Evolutionary conservation across 1,284 basidiomycete species (phyloP).

Genomic region (Boletus sp.): DNA sequence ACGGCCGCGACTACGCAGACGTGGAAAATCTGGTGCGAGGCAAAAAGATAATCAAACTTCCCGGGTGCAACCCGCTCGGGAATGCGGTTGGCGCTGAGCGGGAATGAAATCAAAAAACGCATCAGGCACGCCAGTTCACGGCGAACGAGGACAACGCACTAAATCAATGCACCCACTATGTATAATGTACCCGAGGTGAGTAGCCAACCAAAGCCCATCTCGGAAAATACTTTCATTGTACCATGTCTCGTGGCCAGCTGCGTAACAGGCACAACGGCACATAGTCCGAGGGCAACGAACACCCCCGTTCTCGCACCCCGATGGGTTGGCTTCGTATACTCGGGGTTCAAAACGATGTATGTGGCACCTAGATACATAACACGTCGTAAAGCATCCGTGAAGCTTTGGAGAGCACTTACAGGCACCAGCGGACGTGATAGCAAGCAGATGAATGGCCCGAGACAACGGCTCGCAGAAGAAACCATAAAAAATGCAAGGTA

Average conservation of each 20-base stretch:
- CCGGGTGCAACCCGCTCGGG: constrained; percentile 81
- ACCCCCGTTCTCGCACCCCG: constrained; percentile 76
- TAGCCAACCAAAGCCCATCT: constrained; percentile 72
- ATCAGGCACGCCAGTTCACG: constrained; percentile 24
- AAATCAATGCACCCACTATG: constrained; percentile 74
- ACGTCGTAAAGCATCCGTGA: constrained; percentile 5
- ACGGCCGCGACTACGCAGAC: constrained; percentile 78
- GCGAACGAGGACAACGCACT: constrained; percentile 57
- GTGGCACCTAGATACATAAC: constrained; percentile 49
- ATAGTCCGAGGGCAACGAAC: constrained; percentile 80
- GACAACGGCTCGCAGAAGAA: constrained; percentile 64
- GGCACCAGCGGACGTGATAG: constrained; percentile 57
- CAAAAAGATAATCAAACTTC: constrained; percentile 76
- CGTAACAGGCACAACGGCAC: constrained; percentile 67
- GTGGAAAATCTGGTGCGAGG: constrained; percentile 90
- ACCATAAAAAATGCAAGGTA: constrained; percentile 71
- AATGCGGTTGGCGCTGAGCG: constrained; percentile 71
- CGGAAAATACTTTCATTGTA: constrained; percentile 48
- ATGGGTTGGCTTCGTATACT: constrained; percentile 75
- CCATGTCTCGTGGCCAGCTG: constrained; percentile 68
- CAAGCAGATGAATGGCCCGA: constrained; percentile 52
- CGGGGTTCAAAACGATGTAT: constrained; percentile 77
- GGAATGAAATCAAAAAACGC: constrained; percentile 29
- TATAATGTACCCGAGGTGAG: constrained; percentile 68
- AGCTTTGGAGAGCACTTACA: constrained; percentile 45